Evolutionary conservation across 345 rosid genomes (phyloP), one percentile per base, ranked within the genome.

Genomic region (Aurinia saxatilis): DNA sequence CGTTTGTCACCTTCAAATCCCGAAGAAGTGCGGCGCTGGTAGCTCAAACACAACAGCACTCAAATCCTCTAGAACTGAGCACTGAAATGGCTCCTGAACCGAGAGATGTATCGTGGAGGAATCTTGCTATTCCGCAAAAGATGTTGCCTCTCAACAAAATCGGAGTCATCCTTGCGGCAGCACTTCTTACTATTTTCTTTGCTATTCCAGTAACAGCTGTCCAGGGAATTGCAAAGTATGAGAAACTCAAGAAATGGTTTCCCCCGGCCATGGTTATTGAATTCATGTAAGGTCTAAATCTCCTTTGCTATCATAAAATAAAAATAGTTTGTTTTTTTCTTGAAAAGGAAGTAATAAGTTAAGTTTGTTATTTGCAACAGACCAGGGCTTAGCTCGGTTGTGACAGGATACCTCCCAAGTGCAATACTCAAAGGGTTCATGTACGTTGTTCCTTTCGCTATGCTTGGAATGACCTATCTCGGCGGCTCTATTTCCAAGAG

Each of bases 351-450:
- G 13, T 50, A 39, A 18, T 0, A 34, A 64, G 33, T 25, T 64
- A 40, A 50, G 3, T 50, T 42, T 51, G 62, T 50, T 29, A 35
- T 53, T 60, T 39, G 57, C 36, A 52, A 71, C 74, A 89, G 98
- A 75, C 98, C 95, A 61, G 97, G 98, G 36, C 76, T 89, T 38
- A 89, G 91, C 71, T 92, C 97, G 13, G 75, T 87, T 3, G 75
- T 92, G 75, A 85, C 87, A 21, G 98, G 95, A 8, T 92, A 83
- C 80, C 91, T 92, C 66, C 98, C 98, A 36, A 89, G 97, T 61
- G 91, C 89, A 54, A 73, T 87, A 57, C 93, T 92, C 36, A 92
- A 84, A 59, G 91, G 87, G 63, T 92, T 85, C 68, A 73, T 85
- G 73, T 89, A 83, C 33, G 33, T 79, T 10, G 67, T 89, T 72